These are phyloP conservation scores for Knoxia roxburghii DNA, from an alignment of 257 asterid genomes.

Conservation along the genomic window DNA sequence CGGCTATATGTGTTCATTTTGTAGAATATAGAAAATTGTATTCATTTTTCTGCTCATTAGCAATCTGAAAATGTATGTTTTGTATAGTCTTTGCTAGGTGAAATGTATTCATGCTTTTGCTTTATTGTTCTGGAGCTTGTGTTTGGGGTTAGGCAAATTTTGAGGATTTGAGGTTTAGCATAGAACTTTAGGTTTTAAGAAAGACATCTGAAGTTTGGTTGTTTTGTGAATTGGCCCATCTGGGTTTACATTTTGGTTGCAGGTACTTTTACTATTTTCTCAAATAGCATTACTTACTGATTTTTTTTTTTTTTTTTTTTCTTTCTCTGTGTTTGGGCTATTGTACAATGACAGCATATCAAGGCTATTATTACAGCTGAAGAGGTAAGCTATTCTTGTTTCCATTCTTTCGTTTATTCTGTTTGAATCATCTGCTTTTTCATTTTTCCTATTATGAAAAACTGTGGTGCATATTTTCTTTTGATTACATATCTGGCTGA, in stretches of 20 bases:
- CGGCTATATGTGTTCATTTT: too few species aligned
- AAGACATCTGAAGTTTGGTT: too few species aligned
- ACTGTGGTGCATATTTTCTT: neutral
- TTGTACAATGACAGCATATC: neutral
- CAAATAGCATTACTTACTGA: conserved; percentile 2
- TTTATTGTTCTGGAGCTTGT: neutral
- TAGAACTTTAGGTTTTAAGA: neutral
- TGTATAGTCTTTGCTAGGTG: too few species aligned
- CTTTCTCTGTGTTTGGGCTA: neutral
- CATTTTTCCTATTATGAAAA: too few species aligned
- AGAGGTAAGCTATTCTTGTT: neutral
- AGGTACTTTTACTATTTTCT: neutral
- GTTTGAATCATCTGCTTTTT: neutral
- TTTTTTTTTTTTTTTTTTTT: neutral
- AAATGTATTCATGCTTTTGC: neutral
- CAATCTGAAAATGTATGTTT: too few species aligned
- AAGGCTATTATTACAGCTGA: neutral
- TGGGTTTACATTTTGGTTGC: neutral
- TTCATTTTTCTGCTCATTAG: too few species aligned
- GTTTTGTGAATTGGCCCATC: too few species aligned
- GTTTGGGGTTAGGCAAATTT: neutral
- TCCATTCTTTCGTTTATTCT: neutral
- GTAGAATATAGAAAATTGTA: too few species aligned
- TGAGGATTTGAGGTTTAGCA: neutral
- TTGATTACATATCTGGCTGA: neutral